Conservation (phyloP, 352 stramenopile genomes). For the Thalassiosira livingstoniorum region DNA sequence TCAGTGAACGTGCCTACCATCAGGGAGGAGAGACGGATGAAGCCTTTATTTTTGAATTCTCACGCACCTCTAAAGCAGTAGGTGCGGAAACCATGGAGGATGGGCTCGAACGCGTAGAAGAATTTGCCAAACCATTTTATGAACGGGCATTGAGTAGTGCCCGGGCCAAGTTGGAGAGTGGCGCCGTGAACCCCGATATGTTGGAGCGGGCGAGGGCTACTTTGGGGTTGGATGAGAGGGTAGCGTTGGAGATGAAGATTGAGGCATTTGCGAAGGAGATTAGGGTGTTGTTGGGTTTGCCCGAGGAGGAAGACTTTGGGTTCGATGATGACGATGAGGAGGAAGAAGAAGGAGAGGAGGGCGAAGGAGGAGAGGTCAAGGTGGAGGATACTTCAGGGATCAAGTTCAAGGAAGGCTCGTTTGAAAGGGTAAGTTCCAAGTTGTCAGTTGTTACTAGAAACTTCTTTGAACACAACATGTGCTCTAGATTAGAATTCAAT, state of each 20-base stretch:
- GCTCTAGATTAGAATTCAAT: too few relatives aligned
- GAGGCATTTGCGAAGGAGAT: conserved; percentile 80
- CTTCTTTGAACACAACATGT: too few relatives aligned
- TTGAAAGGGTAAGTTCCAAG: conserved; percentile 45
- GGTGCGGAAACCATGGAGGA: conserved; percentile 49
- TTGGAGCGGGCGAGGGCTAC: conserved; percentile 75
- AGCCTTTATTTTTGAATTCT: conserved; percentile 87
- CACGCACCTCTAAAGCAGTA: conserved; percentile 77
- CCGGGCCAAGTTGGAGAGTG: conserved; percentile 72
- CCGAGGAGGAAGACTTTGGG: conserved; percentile 49
- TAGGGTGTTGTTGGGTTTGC: conserved; percentile 62
- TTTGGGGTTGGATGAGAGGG: conserved; percentile 80
- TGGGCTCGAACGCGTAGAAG: conserved; percentile 68
- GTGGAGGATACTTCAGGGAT: conserved; percentile 40
- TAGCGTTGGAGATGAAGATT: conserved; percentile 80
- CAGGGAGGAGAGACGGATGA: conserved; percentile 85
- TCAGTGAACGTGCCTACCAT: conserved; percentile 81
- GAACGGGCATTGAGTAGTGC: conserved; percentile 77
- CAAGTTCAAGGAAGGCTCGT: conserved; percentile 75
- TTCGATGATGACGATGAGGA: conserved; percentile 56
- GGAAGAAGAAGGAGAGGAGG: neutral
- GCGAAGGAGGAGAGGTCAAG: conserved; percentile 17
- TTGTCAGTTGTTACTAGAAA: too few relatives aligned
- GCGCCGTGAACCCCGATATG: conserved; percentile 74
- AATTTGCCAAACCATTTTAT: conserved; percentile 84